Evolutionary conservation across 805 yeast species (phyloP).

Genomic region (Pichia scutulata): DNA sequence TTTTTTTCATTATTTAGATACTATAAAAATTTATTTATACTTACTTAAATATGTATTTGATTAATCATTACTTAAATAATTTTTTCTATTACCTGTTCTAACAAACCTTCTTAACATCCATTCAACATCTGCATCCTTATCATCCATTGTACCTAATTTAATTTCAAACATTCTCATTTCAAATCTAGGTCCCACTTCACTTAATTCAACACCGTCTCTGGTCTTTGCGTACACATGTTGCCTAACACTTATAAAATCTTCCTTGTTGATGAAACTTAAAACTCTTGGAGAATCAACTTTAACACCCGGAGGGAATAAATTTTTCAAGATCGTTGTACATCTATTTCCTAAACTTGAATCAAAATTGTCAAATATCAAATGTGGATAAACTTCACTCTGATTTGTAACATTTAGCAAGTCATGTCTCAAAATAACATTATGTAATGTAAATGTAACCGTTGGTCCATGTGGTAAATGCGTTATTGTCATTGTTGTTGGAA

Average conservation of each 20-base stretch:
- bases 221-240: constrained; percentile 93
- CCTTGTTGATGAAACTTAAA: constrained; percentile 84
- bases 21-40: background rate
- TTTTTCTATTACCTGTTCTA: constrained; percentile 92
- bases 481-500: constrained; percentile 86
- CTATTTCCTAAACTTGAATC: constrained; percentile 74
- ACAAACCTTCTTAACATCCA: constrained; percentile 92
- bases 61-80: constrained; percentile 47
- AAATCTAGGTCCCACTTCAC: constrained; percentile 97
- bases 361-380: constrained; percentile 86
- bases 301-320: constrained; percentile 94
- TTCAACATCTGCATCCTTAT: constrained; percentile 95
- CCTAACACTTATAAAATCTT: constrained; percentile 88
- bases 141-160: constrained; percentile 83
- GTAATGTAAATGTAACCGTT: constrained; percentile 86
- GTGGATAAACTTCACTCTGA: constrained; percentile 89
- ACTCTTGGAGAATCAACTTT: constrained; percentile 85
- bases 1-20: background rate
- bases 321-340: constrained; percentile 72
- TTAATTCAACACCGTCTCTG: constrained; percentile 79
- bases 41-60: background rate
- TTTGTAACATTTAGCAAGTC: constrained; percentile 82
- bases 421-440: constrained; percentile 90
- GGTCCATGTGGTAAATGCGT: constrained; percentile 99
- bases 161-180: constrained; percentile 92